Evolutionary conservation across 768 basidiomycete species (phyloP).

Genomic region (Leccinum subtestaceum): DNA sequence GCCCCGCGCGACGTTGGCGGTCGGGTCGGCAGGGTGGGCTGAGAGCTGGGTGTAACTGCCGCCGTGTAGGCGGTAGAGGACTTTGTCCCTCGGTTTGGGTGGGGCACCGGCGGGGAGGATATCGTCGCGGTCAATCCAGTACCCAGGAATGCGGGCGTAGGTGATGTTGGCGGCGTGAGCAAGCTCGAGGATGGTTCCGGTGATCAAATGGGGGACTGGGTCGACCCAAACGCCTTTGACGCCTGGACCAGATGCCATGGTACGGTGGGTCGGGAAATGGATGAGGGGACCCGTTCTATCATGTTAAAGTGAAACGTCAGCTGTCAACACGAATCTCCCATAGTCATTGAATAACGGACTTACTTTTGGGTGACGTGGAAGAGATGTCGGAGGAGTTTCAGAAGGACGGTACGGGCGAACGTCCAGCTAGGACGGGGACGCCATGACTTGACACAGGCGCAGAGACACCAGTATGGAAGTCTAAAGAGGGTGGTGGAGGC

Average conservation of each 20-base stretch:
- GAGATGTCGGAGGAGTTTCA: constrained; percentile 20
- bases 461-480: constrained; percentile 25
- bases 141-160: constrained; percentile 33
- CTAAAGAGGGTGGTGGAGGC: constrained; percentile 21
- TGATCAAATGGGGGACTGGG: constrained; percentile 31
- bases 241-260: constrained; percentile 20
- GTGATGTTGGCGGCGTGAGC: constrained; percentile 30
- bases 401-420: constrained; percentile 20
- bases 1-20: constrained; percentile 21
- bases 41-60: constrained; percentile 28
- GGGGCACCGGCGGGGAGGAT: constrained; percentile 16
- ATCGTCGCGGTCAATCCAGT: constrained; percentile 33
- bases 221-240: constrained; percentile 36
- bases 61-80: constrained; percentile 35
- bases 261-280: constrained; percentile 19
- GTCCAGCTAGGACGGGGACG: constrained; percentile 26
- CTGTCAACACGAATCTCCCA: neutral
- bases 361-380: constrained; percentile 20
- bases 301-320: neutral
- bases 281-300: constrained; percentile 20
- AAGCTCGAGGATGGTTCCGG: constrained; percentile 27
- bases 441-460: constrained; percentile 20
- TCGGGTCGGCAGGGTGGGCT: constrained; percentile 27
- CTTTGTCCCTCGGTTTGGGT: constrained; percentile 30
- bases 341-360: neutral